These are phyloP conservation scores for Beauveria varroae DNA, from an alignment of 2,329 filamentous ascomycete genomes.

Conservation along the genomic window DNA sequence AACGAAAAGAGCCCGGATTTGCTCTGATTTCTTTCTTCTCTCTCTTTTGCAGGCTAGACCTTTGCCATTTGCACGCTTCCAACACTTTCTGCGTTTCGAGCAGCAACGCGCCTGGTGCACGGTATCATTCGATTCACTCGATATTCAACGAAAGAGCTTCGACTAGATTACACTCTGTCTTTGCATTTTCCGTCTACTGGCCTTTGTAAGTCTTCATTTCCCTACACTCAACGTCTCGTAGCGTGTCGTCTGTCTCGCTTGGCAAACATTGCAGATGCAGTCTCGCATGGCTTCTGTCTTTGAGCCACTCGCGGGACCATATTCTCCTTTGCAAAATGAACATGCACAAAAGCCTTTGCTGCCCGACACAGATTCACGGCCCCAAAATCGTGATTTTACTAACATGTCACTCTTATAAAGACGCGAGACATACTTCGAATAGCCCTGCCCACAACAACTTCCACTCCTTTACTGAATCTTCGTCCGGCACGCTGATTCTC, in stretches of 20 bases:
- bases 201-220: neutral
- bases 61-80: conserved; percentile 19
- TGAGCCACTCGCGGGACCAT: neutral
- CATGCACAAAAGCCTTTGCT: neutral
- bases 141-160: conserved; percentile 4
- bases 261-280: neutral
- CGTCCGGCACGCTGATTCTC: conserved; percentile 28
- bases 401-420: neutral
- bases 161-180: neutral
- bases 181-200: neutral
- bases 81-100: conserved; percentile 12
- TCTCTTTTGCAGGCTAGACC: conserved; percentile 28
- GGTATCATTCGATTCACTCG: conserved; percentile 13
- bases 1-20: neutral
- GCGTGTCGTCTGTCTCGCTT: neutral
- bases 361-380: neutral
- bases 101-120: conserved; percentile 20
- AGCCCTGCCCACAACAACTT: neutral
- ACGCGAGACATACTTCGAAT: neutral
- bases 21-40: conserved; percentile 14
- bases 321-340: neutral
- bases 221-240: neutral
- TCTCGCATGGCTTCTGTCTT: neutral
- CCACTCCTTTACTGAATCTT: neutral
- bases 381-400: neutral